These are phyloP conservation scores for Moesziomyces antarcticus DNA, from an alignment of 1,284 basidiomycete genomes.

Conservation along the genomic window DNA sequence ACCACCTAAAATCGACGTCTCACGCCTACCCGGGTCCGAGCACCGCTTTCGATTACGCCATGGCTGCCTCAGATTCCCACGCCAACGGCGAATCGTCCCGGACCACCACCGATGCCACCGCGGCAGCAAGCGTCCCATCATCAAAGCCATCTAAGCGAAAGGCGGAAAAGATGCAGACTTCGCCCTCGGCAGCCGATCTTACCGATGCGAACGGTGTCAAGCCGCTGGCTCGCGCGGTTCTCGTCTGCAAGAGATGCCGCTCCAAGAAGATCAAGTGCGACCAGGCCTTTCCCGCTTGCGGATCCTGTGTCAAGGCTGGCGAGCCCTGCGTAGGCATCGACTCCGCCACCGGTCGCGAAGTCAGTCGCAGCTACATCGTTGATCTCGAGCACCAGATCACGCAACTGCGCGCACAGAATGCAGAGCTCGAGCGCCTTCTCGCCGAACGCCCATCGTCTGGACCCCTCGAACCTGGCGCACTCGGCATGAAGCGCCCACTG, in stretches of 20 bases:
- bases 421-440: slow-evolving; percentile 32
- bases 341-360: slow-evolving; percentile 47
- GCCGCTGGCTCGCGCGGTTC: slow-evolving; percentile 41
- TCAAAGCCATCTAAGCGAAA: slow-evolving; percentile 29
- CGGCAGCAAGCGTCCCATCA: slow-evolving; percentile 3
- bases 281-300: slow-evolving; percentile 48
- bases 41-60: not conserved
- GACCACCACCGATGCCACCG: slow-evolving; percentile 8
- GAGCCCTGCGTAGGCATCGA: slow-evolving; percentile 49
- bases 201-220: slow-evolving; percentile 21
- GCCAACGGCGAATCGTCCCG: slow-evolving; percentile 24
- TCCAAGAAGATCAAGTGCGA: slow-evolving; percentile 55
- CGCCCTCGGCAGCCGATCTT: slow-evolving; percentile 11
- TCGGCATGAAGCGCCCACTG: slow-evolving; percentile 28
- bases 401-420: slow-evolving; percentile 38
- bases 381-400: slow-evolving; percentile 45
- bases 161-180: slow-evolving; percentile 14
- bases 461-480: slow-evolving; percentile 4
- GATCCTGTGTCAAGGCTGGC: slow-evolving; percentile 48
- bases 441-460: slow-evolving; percentile 9
- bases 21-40: not conserved
- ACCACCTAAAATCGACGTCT: not conserved
- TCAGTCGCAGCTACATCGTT: slow-evolving; percentile 48
- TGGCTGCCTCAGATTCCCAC: slow-evolving; percentile 4
- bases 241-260: slow-evolving; percentile 48